A percentile compares a stretch with the other conserved stretches of the same genome.
phyloP scores from a whole-genome alignment of 2,329 filamentous ascomycete genomes.

The Fusarium sp. region DNA sequence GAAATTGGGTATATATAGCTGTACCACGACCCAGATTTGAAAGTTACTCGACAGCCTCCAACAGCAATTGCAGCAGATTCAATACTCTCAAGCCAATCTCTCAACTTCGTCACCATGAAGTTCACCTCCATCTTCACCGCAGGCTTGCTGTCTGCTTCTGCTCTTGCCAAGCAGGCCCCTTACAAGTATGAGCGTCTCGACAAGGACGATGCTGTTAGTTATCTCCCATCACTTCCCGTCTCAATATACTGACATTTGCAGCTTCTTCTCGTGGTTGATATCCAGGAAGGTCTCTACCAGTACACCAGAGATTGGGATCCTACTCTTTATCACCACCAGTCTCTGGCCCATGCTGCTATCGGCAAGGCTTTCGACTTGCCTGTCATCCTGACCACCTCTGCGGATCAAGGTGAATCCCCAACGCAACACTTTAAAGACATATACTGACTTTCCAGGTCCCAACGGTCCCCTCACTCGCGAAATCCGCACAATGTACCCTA shows the following conservation, averaged over 20 bases:
- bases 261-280: conserved; percentile 54
- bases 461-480: conserved; percentile 79
- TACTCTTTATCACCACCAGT: conserved; percentile 72
- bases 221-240: accelerated
- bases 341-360: conserved; percentile 74
- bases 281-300: conserved; percentile 53
- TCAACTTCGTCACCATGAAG: conserved; percentile 33
- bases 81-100: not conserved
- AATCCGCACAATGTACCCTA: conserved; percentile 74
- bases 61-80: conserved; percentile 13
- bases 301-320: conserved; percentile 73
- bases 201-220: conserved; percentile 45
- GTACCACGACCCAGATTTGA: not conserved
- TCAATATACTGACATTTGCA: not conserved
- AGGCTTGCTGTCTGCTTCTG: conserved; percentile 25
- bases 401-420: conserved; percentile 55
- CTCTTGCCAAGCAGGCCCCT: conserved; percentile 22
- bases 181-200: conserved; percentile 45
- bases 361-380: conserved; percentile 76
- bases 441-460: conserved; percentile 60
- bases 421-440: accelerated
- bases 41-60: conserved; percentile 9
- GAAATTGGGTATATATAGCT: conserved; percentile 21
- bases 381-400: conserved; percentile 76
- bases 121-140: conserved; percentile 30